Evolutionary conservation across 1,284 basidiomycete genomes (phyloP).

Genomic region (Sanguinoderma infundibulare): DNA sequence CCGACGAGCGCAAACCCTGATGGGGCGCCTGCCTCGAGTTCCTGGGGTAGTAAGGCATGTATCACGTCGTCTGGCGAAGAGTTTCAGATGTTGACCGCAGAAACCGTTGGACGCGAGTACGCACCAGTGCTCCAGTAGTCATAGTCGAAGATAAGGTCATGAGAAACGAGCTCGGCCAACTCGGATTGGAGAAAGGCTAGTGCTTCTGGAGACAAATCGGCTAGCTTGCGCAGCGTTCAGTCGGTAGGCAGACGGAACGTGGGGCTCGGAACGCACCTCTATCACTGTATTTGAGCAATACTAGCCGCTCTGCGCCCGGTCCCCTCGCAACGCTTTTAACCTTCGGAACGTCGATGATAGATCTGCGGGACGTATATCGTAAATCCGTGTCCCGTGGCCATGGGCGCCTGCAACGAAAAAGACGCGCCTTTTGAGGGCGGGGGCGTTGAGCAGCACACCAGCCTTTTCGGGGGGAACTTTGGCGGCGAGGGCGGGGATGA

Average conservation of each 20-base stretch:
- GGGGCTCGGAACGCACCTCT: conserved; percentile 52
- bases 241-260: conserved; percentile 8
- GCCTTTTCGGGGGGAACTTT: conserved; percentile 64
- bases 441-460: conserved; percentile 58
- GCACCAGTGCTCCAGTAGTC: conserved; percentile 85
- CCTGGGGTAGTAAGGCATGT: conserved; percentile 76
- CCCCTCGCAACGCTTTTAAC: conserved; percentile 62
- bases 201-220: conserved; percentile 62
- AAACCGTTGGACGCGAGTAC: neutral
- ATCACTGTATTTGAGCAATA: conserved; percentile 63
- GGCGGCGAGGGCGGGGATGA: conserved; percentile 68
- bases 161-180: conserved; percentile 56
- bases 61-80: conserved; percentile 78
- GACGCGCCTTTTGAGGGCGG: conserved; percentile 60
- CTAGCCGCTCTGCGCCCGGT: conserved; percentile 54
- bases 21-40: conserved; percentile 79
- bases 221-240: conserved; percentile 54
- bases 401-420: conserved; percentile 2
- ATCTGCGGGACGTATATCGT: conserved; percentile 37
- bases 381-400: neutral
- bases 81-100: neutral
- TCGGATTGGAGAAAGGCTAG: conserved; percentile 58
- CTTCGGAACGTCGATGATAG: conserved; percentile 69
- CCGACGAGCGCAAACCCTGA: conserved; percentile 89
- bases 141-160: conserved; percentile 75